phyloP scores from a whole-genome alignment of 176 grass and related monocot genomes.

The Ensete ventricosum region DNA sequence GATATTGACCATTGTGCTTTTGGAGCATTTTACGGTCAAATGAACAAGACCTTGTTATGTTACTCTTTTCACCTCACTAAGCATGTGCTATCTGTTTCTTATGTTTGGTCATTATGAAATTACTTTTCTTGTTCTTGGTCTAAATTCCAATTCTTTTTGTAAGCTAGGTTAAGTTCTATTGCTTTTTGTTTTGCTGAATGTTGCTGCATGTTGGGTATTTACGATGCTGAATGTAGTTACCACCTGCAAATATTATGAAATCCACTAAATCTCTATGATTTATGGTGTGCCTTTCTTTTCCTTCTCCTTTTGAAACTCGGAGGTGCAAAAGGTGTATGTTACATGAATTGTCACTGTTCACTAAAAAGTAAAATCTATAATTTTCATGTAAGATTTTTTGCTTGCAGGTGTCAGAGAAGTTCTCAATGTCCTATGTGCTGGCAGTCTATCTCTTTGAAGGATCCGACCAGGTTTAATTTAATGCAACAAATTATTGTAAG shows the following conservation, averaged over 20 bases:
- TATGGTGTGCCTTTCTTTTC: neutral
- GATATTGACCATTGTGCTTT: neutral
- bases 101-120: neutral
- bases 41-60: neutral
- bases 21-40: neutral
- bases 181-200: neutral
- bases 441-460: slow-evolving; percentile 89
- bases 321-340: neutral
- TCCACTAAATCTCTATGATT: neutral
- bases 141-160: neutral
- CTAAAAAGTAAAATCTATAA: neutral
- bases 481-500: neutral
- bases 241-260: neutral
- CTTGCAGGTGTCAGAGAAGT: slow-evolving; percentile 85
- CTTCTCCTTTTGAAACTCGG: no score
- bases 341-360: neutral
- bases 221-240: neutral
- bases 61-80: neutral
- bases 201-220: neutral
- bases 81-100: neutral
- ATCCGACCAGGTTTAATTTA: slow-evolving; percentile 52
- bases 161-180: neutral
- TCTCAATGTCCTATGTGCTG: slow-evolving; percentile 96
- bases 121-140: neutral
- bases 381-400: slow-evolving; percentile 7